Evolutionary conservation across 176 grass and related monocot species (phyloP).

Genomic region (Microstegium vimineum): DNA sequence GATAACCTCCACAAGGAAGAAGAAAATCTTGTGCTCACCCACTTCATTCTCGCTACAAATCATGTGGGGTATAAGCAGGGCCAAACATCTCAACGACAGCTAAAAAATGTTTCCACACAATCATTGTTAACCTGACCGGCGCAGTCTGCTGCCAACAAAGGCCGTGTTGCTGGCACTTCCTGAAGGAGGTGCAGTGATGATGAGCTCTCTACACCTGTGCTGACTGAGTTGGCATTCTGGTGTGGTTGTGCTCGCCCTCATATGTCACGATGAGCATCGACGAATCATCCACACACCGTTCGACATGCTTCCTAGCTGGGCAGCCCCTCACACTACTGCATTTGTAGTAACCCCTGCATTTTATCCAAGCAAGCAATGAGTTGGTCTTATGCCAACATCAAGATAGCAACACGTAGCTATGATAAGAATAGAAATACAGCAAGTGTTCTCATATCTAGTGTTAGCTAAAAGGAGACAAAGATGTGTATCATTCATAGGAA

Average conservation of each 20-base stretch:
- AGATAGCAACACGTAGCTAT: background rate
- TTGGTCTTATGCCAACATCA: background rate
- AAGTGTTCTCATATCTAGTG: background rate
- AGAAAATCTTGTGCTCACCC: conserved; percentile 9
- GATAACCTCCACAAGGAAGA: background rate
- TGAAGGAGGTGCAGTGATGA: background rate
- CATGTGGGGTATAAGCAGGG: background rate
- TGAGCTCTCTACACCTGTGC: conserved; percentile 34
- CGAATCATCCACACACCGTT: conserved; percentile 75
- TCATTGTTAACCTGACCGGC: background rate
- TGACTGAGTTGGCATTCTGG: conserved; percentile 43
- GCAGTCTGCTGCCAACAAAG: background rate
- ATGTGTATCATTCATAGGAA: background rate
- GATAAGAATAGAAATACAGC: background rate
- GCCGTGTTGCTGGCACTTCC: background rate
- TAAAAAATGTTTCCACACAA: background rate
- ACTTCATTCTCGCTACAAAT: background rate
- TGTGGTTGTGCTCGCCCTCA: conserved; percentile 80
- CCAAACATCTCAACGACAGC: conserved; percentile 17
- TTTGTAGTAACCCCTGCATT: conserved; percentile 89
- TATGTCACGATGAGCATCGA: conserved; percentile 83
- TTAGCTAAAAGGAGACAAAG: background rate
- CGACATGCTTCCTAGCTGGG: conserved; percentile 82
- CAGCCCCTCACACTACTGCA: conserved; percentile 87
- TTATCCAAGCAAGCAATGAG: conserved; percentile 3